Base-by-base conservation (phyloP, 352 stramenopile genomes). In the Pythium volutum region DNA sequence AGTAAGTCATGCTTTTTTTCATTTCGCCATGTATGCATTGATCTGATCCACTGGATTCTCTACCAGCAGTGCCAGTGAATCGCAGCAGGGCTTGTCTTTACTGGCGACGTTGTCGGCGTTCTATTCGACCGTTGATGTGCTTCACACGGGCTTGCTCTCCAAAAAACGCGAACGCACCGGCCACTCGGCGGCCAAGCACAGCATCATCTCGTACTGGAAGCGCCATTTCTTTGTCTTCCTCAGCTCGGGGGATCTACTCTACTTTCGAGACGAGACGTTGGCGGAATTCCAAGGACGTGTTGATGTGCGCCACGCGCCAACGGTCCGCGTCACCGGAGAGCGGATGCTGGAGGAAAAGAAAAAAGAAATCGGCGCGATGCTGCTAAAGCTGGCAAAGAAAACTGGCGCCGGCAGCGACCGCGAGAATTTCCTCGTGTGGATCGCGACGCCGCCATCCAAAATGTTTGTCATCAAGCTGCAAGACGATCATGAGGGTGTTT, bases 181-280 rank as follows among this genome's bases (percentile, higher is more conserved):
- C 0, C 84, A 91, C 59, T 80, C 73, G 50, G 69, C 41, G 8
- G 53, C 82, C 2, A 70, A 70, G 56, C 88, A 82, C 68, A 88
- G 78, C 34, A 90, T 93, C 48, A 93, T 93, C 59, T 88, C 84
- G 48, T 90, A 88, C 65, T 93, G 84, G 84, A 93, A 93, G 59
- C 76, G 81, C 9, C 84, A 90, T 55, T 93, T 79, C 50, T 92
- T 93, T 50, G 73, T 90, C 29, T 93, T 87, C 34, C 50, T 93
- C 18, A 81, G 75, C 38, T 85, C 79, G 0, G 84, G 84, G 0
- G 84, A 93, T 46, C 64, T 93, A 38, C 62, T 93, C 2, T 93
- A 93, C 55, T 93, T 93, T 27, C 78, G 77, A 29, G 84, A 93
- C 50, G 84, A 91, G 42, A 84, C 76, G 5, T 62, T 91, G 29